Evolutionary conservation across 805 yeast genomes (phyloP).

Genomic region (Aciculoconidium aculeatum): DNA sequence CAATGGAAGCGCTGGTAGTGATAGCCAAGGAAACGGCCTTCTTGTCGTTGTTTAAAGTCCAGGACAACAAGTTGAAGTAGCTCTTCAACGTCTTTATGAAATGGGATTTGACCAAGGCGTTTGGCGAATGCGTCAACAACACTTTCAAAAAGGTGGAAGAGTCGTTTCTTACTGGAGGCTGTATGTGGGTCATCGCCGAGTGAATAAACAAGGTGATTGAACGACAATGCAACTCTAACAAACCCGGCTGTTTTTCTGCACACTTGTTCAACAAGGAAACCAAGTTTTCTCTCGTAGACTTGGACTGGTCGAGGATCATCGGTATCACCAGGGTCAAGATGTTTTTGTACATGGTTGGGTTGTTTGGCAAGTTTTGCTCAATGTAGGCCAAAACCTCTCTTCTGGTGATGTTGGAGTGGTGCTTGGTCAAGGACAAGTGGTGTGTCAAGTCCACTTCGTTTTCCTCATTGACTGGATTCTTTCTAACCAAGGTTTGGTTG

Average conservation of each 20-base stretch:
- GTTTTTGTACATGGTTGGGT: slow-evolving; percentile 50
- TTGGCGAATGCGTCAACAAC: slow-evolving; percentile 49
- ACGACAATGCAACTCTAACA: slow-evolving; percentile 56
- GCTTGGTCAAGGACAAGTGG: slow-evolving; percentile 64
- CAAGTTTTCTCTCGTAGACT: slow-evolving; percentile 56
- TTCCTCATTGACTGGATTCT: slow-evolving; percentile 8
- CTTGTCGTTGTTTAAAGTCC: slow-evolving; percentile 49
- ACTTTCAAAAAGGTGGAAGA: slow-evolving; percentile 63
- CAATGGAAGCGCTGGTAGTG: slow-evolving; percentile 26
- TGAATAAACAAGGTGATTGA: slow-evolving; percentile 66
- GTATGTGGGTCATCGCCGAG: slow-evolving; percentile 91
- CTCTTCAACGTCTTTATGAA: slow-evolving; percentile 68
- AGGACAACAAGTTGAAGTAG: slow-evolving; percentile 65
- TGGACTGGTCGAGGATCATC: slow-evolving; percentile 60
- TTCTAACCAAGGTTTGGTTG: slow-evolving; percentile 31
- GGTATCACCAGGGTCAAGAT: slow-evolving; percentile 56
- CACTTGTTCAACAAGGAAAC: slow-evolving; percentile 43
- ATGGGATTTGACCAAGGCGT: slow-evolving; percentile 51
- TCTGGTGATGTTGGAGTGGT: slow-evolving; percentile 65
- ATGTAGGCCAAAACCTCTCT: slow-evolving; percentile 61
- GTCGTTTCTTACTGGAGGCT: slow-evolving; percentile 67
- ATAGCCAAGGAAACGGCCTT: slow-evolving; percentile 30
- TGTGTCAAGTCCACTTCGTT: slow-evolving; percentile 47
- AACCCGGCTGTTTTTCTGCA: slow-evolving; percentile 44
- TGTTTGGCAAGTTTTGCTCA: slow-evolving; percentile 46